Evolutionary conservation across 768 basidiomycete genomes (phyloP), one percentile per base, ranked within the genome.

Genomic region (Calocera cornea): DNA sequence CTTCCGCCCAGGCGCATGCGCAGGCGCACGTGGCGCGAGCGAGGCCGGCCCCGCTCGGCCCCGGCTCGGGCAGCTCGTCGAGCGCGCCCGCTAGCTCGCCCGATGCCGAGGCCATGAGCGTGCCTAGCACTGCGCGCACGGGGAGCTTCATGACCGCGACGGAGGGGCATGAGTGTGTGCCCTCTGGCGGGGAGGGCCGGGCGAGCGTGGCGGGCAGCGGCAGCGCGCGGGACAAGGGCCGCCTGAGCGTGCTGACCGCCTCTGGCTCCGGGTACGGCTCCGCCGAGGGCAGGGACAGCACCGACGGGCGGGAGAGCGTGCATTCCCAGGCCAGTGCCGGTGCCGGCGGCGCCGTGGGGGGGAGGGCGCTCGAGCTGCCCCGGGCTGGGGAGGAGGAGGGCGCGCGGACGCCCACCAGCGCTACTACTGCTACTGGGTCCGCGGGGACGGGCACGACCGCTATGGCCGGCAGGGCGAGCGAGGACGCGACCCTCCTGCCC

Each of bases 161-260:
- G 5, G 54, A 60, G 31, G 54, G 54, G 44, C 3, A 7, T 47
- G 44, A 17, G 40, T 41, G 10, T 17, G 19, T 19, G 44, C 36
- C 44, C 19, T 19, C 67, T 49, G n/a, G 40, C 22, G 27, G 33
- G 67, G 44, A 70, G 68, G 60, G 65, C 33, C 27, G 29, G 66
- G 41, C 50, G 44, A 67, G 49, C 29, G 34, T n/a, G 29, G 33
- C 34, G 64, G 68, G 36, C 38, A 65, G 38, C 31, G 24, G 14
- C 19, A 47, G 34, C 22, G n/a, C 24, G 41, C 40, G 54, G 14
- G 16, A 29, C 19, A 36, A n/a, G 31, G 54, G 47, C n/a, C 41
- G 14, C 60, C 29, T 71, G 11, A 60, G 11, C 31, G 14, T 12
- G 11, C 54, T 33, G 7, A 65, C 54, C 31, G 27, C 54, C 27